Base-by-base conservation (phyloP, 192 early-diverging fungal genomes). In the Backusella tuberculispora region DNA sequence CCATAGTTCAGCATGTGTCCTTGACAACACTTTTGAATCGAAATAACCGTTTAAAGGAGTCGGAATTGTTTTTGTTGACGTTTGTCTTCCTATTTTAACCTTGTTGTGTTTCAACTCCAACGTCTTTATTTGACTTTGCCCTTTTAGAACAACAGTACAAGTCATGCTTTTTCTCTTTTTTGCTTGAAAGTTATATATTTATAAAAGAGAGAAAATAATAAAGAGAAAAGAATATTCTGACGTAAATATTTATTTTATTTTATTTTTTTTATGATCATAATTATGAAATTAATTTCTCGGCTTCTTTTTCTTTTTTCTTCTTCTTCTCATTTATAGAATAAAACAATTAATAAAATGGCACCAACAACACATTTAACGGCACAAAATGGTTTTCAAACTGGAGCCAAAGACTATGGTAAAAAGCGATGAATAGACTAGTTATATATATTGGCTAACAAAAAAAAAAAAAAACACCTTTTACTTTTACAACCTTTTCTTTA, bases 11-110 rank as follows among this genome's bases (percentile, higher is more conserved):
- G 93, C 94, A 80, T 95, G 94, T 37, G 81, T 84, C 34, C 94
- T 80, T 47, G 87, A 90, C 41, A 95, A 79, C 8, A 95, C 94
- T 77, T 94, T 95, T 24, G 91, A 88, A 72, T 95, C 93, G 83
- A 94, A 95, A 56, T 90, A 90, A 1, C 93, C 94, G 81, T 95
- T 95, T 63, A 69, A 79, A 13, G 89, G 78, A 24, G 86, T 83
- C 15, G 94, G 92, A 1, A 76, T 70, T 17, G 87, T 86, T 56
- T 91, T 91, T 65, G 86, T 78, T 42, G 75, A 88, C 1, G 92
- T 87, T 72, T 92, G 92, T 10, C 94, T 81, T 0, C 93, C 93
- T 76, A 95, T 88, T 73, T 87, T 90, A 70, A 92, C 76, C 4
- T 85, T 79, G 38, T 78, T 78, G 17, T 85, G 83, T 26, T 74